Evolutionary conservation across 208 protist genomes (phyloP).

Genomic region (Jaenimonas drosophilae): DNA sequence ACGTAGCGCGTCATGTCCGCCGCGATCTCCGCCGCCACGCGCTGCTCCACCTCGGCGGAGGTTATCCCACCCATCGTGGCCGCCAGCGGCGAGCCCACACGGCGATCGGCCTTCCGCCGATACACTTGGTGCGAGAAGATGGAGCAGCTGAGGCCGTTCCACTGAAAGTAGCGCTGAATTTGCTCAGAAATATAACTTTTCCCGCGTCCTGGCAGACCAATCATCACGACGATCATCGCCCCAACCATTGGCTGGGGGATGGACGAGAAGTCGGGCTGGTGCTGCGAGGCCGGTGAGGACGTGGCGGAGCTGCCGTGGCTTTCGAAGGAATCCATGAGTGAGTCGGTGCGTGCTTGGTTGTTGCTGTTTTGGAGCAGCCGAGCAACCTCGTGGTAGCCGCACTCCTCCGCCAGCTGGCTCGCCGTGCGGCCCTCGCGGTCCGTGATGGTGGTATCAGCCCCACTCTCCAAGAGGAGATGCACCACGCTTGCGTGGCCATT

Average conservation of each 20-base stretch:
- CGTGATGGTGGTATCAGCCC: constrained; percentile 29
- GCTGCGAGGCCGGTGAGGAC: constrained; percentile 21
- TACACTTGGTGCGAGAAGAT: constrained; percentile 73
- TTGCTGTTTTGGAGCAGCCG: constrained; percentile 22
- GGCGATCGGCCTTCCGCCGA: constrained; percentile 14
- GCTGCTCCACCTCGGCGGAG: constrained; percentile 26
- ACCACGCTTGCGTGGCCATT: constrained; percentile 45
- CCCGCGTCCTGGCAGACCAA: constrained; percentile 78
- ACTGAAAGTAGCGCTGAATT: constrained; percentile 87
- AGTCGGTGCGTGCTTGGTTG: constrained; percentile 1
- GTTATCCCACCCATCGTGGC: neutral
- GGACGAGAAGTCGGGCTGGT: constrained; percentile 52
- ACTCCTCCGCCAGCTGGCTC: constrained; percentile 47
- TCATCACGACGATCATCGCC: constrained; percentile 86
- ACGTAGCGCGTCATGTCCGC: constrained; percentile 61
- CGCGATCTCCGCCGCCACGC: constrained; percentile 30
- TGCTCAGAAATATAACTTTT: constrained; percentile 88
- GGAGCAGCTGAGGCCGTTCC: constrained; percentile 69
- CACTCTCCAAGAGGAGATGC: constrained; percentile 52
- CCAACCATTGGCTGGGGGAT: constrained; percentile 80
- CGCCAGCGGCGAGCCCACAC: too few relatives aligned
- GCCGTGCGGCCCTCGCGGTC: constrained; percentile 63
- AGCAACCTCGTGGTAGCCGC: constrained; percentile 38
- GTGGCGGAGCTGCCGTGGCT: constrained; percentile 8
- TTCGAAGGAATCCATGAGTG: constrained; percentile 15